Evolutionary conservation across 2,329 filamentous ascomycete genomes (phyloP), one percentile per base, ranked within the genome.

Genomic region (Tricladium varicosporioides): DNA sequence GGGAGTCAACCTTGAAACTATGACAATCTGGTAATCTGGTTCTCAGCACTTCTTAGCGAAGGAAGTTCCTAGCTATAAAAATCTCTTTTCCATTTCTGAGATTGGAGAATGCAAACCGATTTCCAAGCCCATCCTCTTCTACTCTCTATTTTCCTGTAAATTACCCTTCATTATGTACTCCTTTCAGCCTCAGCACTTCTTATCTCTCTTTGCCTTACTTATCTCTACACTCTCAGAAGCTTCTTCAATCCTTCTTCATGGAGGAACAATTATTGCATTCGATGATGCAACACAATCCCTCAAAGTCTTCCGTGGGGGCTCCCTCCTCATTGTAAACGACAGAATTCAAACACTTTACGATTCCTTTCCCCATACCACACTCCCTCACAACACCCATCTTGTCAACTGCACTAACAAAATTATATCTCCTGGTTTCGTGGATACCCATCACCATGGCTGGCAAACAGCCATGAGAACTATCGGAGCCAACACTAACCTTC

Each of bases 401-500:
- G 44, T 54, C 11, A 32, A 49, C 15, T 15, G 15, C 31, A 33
- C 33, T 2, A 44, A 49, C 50, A 72, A 70, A 57, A 66, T 72
- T 27, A 64, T 73, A 19, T 68, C 65, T 3, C 69, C 71, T 1
- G 71, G 71, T 9, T 72, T 73, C 49, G 60, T 73, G 14, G 71
- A 73, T 57, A 72, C 70, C 0, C 71, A 72, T 50, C 67, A 73
- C 19, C 54, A 56, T 46, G 14, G n/a, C 19, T 61, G 58, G 59
- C 56, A 61, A 60, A 73, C 72, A 1, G 68, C 71, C 58, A 60
- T 74, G 14, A 71, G 71, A 54, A 71, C 70, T 1, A 60, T 70
- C n/a, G 70, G 70, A 63, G 68, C 69, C 1, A 64, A 75, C 54
- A 64, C 77, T 4, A 67, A 69, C 2, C 60, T 78, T 14, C 16